Conservation (phyloP, 2,329 filamentous ascomycete species). For the Botrytis cinerea region DNA sequence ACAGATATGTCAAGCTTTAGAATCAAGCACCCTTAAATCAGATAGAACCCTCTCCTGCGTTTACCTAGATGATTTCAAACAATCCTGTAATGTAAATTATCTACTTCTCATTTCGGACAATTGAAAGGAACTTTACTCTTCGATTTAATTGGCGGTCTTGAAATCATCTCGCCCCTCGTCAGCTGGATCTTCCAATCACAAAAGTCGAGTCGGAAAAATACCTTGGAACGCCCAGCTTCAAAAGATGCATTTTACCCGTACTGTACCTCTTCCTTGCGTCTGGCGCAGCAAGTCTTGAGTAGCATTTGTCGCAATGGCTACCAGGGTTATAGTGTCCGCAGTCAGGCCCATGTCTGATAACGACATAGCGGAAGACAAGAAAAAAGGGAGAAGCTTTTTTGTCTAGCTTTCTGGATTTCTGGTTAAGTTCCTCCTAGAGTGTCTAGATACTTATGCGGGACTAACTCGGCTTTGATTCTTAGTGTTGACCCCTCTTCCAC, state of each 20-base stretch:
- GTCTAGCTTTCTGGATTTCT: background rate
- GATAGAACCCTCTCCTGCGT: background rate
- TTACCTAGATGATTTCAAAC: background rate
- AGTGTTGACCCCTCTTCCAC: background rate
- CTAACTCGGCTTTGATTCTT: constrained; percentile 9
- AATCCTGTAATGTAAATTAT: background rate
- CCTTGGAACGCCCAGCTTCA: constrained; percentile 14
- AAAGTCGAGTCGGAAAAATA: background rate
- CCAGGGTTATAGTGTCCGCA: constrained; percentile 5
- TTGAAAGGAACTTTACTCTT: background rate
- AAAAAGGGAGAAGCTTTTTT: background rate
- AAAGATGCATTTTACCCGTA: constrained; percentile 14
- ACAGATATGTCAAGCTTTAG: background rate
- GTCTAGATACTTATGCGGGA: background rate
- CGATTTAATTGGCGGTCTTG: constrained; percentile 18
- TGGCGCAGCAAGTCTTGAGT: constrained; percentile 20
- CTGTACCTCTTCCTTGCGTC: constrained; percentile 22
- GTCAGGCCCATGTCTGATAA: constrained; percentile 6
- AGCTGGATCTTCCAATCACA: constrained; percentile 13
- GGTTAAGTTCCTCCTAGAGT: background rate
- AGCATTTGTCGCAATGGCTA: constrained; percentile 21
- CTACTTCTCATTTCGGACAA: background rate
- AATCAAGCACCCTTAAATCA: background rate
- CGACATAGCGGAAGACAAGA: background rate
- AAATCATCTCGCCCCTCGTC: background rate